Percentiles rank a stretch among this genome's conserved stretches.
phyloP scores from a whole-genome alignment of 768 basidiomycete genomes.

The Boletus rufocinnamomeus region DNA sequence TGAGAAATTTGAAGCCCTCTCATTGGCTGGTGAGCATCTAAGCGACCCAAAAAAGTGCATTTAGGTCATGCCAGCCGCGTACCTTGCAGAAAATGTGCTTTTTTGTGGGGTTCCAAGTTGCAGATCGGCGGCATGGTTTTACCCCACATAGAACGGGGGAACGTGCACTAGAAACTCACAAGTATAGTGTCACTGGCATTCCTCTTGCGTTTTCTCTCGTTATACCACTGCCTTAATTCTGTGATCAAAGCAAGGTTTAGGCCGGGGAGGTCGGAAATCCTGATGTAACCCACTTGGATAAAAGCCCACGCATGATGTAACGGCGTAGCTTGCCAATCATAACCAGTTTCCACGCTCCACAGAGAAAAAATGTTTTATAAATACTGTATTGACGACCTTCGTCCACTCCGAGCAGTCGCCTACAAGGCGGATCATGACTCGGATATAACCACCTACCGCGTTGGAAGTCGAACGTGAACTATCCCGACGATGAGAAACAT shows the following conservation, averaged over 20 bases:
- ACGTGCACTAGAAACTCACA: background rate
- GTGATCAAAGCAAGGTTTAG: background rate
- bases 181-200: background rate
- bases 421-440: too few relatives aligned
- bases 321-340: too few relatives aligned
- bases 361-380: background rate
- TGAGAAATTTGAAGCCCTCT: too few relatives aligned
- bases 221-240: background rate
- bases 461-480: background rate
- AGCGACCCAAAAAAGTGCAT: too few relatives aligned
- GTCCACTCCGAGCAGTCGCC: too few relatives aligned
- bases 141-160: background rate
- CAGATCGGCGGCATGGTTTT: too few relatives aligned
- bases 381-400: background rate
- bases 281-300: background rate
- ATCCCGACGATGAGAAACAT: background rate
- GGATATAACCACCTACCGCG: too few relatives aligned
- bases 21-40: too few relatives aligned
- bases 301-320: background rate
- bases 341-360: background rate
- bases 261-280: background rate
- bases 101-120: too few relatives aligned
- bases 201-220: background rate
- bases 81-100: too few relatives aligned
- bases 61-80: too few relatives aligned